Percentiles rank a stretch among this genome's conserved stretches.
Evolutionary conservation across 345 rosid species (phyloP).

Genomic region (Salix udensis): DNA sequence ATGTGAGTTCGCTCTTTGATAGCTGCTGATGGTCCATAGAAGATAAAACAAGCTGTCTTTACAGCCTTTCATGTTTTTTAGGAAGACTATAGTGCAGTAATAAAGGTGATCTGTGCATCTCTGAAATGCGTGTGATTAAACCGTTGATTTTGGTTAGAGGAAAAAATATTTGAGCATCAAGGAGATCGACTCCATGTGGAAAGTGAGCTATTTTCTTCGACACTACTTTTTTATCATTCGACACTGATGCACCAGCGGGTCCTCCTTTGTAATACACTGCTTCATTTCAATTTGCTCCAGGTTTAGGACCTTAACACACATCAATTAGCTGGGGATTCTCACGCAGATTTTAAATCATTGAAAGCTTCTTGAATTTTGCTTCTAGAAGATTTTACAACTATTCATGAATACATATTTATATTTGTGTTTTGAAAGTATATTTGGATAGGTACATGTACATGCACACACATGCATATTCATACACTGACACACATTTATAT

Average conservation of each 20-base stretch:
- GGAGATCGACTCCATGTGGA: neutral
- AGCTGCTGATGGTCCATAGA: neutral
- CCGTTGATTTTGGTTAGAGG: neutral
- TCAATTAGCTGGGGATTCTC: neutral
- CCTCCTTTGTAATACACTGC: neutral
- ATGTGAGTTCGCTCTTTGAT: neutral
- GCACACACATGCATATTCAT: too few species aligned
- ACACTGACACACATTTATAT: too few species aligned
- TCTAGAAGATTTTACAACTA: neutral
- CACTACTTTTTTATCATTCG: constrained; percentile 14
- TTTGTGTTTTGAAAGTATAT: too few species aligned
- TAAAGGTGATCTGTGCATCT: neutral
- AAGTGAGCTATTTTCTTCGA: neutral
- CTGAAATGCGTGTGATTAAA: neutral
- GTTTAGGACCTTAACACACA: neutral
- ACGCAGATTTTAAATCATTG: constrained; percentile 1
- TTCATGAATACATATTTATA: too few species aligned
- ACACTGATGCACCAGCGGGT: constrained; percentile 9
- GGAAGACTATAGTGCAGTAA: constrained; percentile 5
- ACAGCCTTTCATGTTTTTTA: neutral
- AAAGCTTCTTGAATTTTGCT: constrained; percentile 4
- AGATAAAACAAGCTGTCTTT: too few species aligned
- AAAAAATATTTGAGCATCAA: neutral
- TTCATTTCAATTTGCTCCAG: neutral
- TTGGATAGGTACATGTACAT: too few species aligned